Conservation (phyloP, 2,329 filamentous ascomycete species). For the Fusarium chaquense region DNA sequence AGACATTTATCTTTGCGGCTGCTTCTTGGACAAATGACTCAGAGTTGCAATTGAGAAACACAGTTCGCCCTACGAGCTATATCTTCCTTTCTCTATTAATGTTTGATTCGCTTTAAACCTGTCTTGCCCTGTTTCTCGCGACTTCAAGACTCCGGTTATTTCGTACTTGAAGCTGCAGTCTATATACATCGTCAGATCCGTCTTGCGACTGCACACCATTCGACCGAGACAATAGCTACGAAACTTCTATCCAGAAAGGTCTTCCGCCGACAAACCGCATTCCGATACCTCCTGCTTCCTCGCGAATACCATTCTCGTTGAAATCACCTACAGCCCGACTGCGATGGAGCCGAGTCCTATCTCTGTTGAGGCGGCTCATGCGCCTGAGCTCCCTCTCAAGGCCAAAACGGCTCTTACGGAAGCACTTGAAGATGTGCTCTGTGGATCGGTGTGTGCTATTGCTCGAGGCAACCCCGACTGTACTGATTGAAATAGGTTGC, state of each 20-base stretch:
- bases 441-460: slow-evolving; percentile 77
- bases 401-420: slow-evolving; percentile 65
- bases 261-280: neutral
- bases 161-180: neutral
- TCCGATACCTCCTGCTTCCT: neutral
- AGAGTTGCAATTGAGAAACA: slow-evolving; percentile 1
- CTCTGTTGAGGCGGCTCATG: slow-evolving; percentile 44
- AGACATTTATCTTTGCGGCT: neutral
- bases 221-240: slow-evolving; percentile 2
- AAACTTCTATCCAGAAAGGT: slow-evolving; percentile 7
- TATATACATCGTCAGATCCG: neutral
- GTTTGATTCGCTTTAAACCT: neutral
- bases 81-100: neutral
- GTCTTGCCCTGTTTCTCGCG: neutral
- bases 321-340: neutral
- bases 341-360: slow-evolving; percentile 51
- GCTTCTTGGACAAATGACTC: slow-evolving; percentile 12
- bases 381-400: slow-evolving; percentile 48
- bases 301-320: neutral
- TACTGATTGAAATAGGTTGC: slow-evolving; percentile 67
- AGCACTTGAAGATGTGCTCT: slow-evolving; percentile 86
- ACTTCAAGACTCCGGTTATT: neutral
- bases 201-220: slow-evolving; percentile 22
- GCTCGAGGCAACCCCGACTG: neutral
- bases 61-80: neutral